Conservation (phyloP, 2,329 filamentous ascomycete genomes). For the Chaetothyriales sp. region DNA sequence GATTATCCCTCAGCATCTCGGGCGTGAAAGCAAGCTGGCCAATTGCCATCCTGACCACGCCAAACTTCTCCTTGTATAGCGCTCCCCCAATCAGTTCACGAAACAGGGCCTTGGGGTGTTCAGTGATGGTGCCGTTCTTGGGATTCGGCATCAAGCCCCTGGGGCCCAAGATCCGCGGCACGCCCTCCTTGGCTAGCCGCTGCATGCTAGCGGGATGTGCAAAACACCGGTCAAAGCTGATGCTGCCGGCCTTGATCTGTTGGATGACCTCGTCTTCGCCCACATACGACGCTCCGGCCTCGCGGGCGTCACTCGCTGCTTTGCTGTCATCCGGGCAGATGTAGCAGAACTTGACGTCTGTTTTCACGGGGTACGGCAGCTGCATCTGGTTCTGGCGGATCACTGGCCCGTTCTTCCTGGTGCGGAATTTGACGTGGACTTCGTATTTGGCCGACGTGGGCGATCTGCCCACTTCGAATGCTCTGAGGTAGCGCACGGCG, state of each 20-base stretch:
- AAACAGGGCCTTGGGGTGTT: constrained; percentile 60
- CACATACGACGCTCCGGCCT: constrained; percentile 66
- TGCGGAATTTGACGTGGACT: constrained; percentile 66
- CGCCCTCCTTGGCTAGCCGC: constrained; percentile 64
- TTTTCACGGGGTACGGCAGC: constrained; percentile 79
- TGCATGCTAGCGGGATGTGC: constrained; percentile 67
- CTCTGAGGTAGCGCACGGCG: constrained; percentile 90
- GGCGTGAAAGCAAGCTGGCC: constrained; percentile 83
- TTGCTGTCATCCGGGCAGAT: constrained; percentile 73
- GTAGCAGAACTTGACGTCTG: constrained; percentile 76
- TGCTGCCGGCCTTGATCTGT: constrained; percentile 57
- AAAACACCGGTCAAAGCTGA: constrained; percentile 80
- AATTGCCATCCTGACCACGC: constrained; percentile 76
- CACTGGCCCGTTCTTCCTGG: constrained; percentile 71
- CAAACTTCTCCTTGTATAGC: constrained; percentile 73
- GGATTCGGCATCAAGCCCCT: constrained; percentile 81
- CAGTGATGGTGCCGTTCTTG: constrained; percentile 80
- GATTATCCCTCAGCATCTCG: constrained; percentile 70
- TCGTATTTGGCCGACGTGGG: constrained; percentile 74
- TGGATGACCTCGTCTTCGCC: constrained; percentile 81
- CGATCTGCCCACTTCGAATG: constrained; percentile 74
- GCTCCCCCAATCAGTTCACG: constrained; percentile 70
- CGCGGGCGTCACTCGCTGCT: constrained; percentile 57
- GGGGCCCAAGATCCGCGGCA: constrained; percentile 75
- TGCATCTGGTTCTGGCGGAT: constrained; percentile 68